Evolutionary conservation across 2,329 filamentous ascomycete genomes (phyloP).

Genomic region (Myriosclerotinia scirpicola): DNA sequence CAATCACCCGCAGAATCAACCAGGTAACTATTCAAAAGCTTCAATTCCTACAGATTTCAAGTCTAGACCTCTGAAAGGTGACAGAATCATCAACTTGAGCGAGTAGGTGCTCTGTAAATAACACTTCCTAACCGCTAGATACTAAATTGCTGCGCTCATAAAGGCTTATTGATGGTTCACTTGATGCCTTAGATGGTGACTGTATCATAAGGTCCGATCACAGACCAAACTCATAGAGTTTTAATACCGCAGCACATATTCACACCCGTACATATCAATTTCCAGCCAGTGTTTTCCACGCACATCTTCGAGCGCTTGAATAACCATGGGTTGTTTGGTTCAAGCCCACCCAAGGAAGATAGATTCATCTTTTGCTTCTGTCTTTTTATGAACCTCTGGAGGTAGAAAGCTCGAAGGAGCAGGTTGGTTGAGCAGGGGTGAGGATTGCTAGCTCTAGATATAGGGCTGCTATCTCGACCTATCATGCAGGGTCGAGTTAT

Average conservation of each 20-base stretch:
- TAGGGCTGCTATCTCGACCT: background rate
- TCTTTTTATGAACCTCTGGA: background rate
- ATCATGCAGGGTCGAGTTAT: background rate
- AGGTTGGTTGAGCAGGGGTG: background rate
- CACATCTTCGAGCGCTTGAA: too few relatives aligned
- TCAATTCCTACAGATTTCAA: too few relatives aligned
- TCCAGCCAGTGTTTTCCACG: background rate
- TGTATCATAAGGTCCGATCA: too few relatives aligned
- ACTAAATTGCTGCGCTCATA: too few relatives aligned
- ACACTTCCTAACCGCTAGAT: too few relatives aligned
- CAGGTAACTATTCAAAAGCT: too few relatives aligned
- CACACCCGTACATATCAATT: background rate
- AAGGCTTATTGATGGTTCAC: too few relatives aligned
- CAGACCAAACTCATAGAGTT: background rate
- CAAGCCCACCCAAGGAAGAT: background rate
- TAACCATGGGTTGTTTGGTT: background rate
- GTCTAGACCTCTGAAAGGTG: too few relatives aligned
- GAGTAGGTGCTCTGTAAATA: too few relatives aligned
- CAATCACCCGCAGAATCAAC: too few relatives aligned
- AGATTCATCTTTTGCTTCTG: background rate
- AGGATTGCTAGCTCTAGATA: background rate
- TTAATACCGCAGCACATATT: background rate
- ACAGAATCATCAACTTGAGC: too few relatives aligned
- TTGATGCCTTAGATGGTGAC: too few relatives aligned
- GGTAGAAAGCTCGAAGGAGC: background rate